Conservation (phyloP, 805 yeast genomes). For the Zygotorulaspora sp. region DNA sequence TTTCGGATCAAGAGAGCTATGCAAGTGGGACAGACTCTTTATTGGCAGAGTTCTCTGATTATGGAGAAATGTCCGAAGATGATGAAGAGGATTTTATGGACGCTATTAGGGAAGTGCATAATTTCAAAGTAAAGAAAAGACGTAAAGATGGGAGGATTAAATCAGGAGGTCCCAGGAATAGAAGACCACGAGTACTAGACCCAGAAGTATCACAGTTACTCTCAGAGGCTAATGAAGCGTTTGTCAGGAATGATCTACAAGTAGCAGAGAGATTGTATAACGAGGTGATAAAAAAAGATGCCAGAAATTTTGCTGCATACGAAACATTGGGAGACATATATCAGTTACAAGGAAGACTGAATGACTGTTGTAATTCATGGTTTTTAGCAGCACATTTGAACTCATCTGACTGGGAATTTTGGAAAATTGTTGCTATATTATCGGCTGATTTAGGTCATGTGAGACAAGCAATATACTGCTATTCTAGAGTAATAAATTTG, state of each 20-base stretch:
- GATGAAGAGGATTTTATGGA: conserved; percentile 49
- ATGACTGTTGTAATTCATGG: conserved; percentile 79
- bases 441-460: conserved; percentile 61
- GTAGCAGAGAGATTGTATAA: conserved; percentile 55
- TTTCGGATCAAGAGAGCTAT: conserved; percentile 23
- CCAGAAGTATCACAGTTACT: conserved; percentile 68
- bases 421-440: conserved; percentile 71
- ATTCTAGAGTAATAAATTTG: conserved; percentile 55
- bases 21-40: conserved; percentile 36
- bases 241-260: conserved; percentile 58
- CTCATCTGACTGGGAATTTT: conserved; percentile 69
- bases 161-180: conserved; percentile 24
- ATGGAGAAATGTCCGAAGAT: conserved; percentile 38
- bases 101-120: conserved; percentile 63
- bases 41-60: conserved; percentile 36
- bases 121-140: conserved; percentile 48
- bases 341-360: conserved; percentile 56
- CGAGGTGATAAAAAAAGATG: conserved; percentile 73
- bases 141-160: conserved; percentile 35
- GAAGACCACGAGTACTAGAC: conserved; percentile 45
- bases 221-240: conserved; percentile 76
- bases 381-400: conserved; percentile 73
- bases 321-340: conserved; percentile 84
- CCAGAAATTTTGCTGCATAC: conserved; percentile 76
- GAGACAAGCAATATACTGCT: conserved; percentile 77